These are phyloP conservation scores for Exophiala xenobiotica DNA, from an alignment of 2,329 filamentous ascomycete species.

Conservation along the genomic window DNA sequence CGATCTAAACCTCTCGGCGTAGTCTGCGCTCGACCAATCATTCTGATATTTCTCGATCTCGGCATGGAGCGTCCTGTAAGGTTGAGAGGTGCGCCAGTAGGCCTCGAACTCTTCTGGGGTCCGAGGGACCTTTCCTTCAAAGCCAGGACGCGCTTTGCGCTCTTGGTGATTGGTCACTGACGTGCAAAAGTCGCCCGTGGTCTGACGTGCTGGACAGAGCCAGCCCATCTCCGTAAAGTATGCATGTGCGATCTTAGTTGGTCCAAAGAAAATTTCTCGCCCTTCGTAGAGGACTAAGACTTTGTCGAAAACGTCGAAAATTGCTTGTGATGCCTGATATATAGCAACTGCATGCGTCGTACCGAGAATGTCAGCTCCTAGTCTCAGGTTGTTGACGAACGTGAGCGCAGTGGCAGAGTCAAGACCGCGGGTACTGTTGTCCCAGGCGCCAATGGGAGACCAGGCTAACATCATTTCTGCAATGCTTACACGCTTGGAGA, in stretches of 20 bases:
- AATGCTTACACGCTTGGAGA: slow-evolving; percentile 68
- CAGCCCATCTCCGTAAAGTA: slow-evolving; percentile 68
- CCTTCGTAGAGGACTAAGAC: slow-evolving; percentile 66
- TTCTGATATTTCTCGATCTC: neutral
- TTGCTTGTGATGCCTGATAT: slow-evolving; percentile 41
- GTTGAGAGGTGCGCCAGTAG: slow-evolving; percentile 53
- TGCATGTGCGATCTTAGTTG: slow-evolving; percentile 55
- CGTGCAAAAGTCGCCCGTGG: slow-evolving; percentile 65
- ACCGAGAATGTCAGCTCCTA: slow-evolving; percentile 49
- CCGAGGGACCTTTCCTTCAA: slow-evolving; percentile 45
- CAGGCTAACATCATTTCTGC: slow-evolving; percentile 50
- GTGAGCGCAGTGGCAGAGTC: slow-evolving; percentile 58
- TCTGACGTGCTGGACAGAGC: slow-evolving; percentile 59
- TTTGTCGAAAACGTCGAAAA: slow-evolving; percentile 65
- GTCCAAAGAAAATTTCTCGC: slow-evolving; percentile 65
- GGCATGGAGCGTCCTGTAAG: slow-evolving; percentile 40
- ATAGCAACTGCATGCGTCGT: slow-evolving; percentile 56
- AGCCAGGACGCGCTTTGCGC: slow-evolving; percentile 44
- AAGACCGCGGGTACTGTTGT: slow-evolving; percentile 51
- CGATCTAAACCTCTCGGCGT: too few relatives aligned
- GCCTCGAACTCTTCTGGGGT: slow-evolving; percentile 59
- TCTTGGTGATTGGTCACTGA: slow-evolving; percentile 60
- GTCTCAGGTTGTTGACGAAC: slow-evolving; percentile 53
- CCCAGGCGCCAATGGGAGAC: slow-evolving; percentile 51
- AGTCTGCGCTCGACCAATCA: too few relatives aligned